Evolutionary conservation across 2,329 filamentous ascomycete species (phyloP).

Genomic region (Dryadomyces quercus-mongolicae): DNA sequence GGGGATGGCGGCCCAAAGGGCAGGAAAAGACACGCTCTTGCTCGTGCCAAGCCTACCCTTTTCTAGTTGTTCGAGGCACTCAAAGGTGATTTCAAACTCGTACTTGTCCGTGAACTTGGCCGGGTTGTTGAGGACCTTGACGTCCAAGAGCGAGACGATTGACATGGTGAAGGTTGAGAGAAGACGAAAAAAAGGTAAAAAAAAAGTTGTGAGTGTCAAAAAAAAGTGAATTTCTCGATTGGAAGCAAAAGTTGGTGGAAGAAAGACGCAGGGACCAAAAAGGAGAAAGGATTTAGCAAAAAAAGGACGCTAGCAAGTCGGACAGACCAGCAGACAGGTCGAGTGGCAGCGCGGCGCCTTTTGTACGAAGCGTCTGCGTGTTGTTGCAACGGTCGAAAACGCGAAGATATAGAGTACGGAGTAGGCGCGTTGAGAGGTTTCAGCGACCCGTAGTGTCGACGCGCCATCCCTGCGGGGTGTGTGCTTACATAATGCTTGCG

Average conservation of each 20-base stretch:
- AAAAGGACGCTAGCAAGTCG: neutral
- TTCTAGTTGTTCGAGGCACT: constrained; percentile 87
- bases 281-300: neutral
- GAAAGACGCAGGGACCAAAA: neutral
- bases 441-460: neutral
- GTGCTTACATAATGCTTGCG: constrained; percentile 6
- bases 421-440: constrained; percentile 13
- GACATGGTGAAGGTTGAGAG: constrained; percentile 54
- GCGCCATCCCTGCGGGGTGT: neutral
- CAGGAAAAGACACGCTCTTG: neutral
- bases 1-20: neutral
- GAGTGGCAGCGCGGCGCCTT: neutral
- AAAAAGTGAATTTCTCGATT: neutral
- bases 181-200: neutral
- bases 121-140: constrained; percentile 95
- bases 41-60: constrained; percentile 53
- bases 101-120: constrained; percentile 88
- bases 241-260: neutral
- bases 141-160: constrained; percentile 88
- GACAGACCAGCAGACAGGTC: neutral
- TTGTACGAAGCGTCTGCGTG: neutral
- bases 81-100: constrained; percentile 97
- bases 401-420: constrained; percentile 4
- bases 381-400: constrained; percentile 6
- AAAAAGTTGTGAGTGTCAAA: neutral